Conservation (phyloP, 2,329 filamentous ascomycete genomes). For the Pseudogymnoascus sp. region DNA sequence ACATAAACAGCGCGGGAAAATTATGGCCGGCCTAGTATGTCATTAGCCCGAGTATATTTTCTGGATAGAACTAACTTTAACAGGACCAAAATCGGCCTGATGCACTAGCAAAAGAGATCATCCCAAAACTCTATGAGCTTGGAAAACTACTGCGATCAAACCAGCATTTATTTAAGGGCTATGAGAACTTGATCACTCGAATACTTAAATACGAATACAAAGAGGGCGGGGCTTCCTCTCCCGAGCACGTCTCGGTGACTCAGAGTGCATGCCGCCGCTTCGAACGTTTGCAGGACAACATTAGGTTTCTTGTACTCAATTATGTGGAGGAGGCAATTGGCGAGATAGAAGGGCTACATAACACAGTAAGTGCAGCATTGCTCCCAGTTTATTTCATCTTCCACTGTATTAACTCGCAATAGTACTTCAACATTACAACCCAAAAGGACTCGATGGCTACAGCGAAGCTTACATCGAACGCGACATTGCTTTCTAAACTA, state of each 20-base stretch:
- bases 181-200: constrained; percentile 52
- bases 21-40: constrained; percentile 23
- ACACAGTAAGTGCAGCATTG: constrained; percentile 41
- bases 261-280: constrained; percentile 48
- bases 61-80: constrained; percentile 13
- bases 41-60: not conserved
- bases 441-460: constrained; percentile 68
- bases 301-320: constrained; percentile 52
- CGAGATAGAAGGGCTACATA: constrained; percentile 63
- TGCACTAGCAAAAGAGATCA: constrained; percentile 42
- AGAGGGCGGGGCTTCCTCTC: constrained; percentile 2
- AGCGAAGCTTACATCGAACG: constrained; percentile 62
- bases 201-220: constrained; percentile 35
- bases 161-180: constrained; percentile 52
- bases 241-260: constrained; percentile 30
- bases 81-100: constrained; percentile 29
- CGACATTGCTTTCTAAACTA: constrained; percentile 64
- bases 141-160: constrained; percentile 53
- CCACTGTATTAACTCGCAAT: constrained; percentile 14
- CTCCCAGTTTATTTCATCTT: not conserved
- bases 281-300: constrained; percentile 48
- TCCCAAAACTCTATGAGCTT: constrained; percentile 49
- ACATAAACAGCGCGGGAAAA: constrained; percentile 16
- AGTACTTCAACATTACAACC: constrained; percentile 73
- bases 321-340: constrained; percentile 56